Evolutionary conservation across 306 rosid species (phyloP).

Genomic region (Crataegus laevigata): DNA sequence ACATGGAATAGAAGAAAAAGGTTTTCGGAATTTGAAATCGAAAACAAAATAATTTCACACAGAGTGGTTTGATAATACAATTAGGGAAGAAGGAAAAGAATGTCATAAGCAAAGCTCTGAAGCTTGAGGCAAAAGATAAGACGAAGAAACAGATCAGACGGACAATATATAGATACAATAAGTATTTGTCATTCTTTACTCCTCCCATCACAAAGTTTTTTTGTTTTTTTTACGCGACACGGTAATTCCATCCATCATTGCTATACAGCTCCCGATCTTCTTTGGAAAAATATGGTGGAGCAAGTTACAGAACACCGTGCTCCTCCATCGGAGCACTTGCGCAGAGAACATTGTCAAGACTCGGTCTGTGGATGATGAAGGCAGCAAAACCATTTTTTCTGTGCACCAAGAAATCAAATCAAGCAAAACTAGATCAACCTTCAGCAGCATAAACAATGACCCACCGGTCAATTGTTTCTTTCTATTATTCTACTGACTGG

Average conservation of each 20-base stretch:
- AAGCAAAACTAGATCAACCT: not conserved
- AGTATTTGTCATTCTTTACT: conserved; percentile 50
- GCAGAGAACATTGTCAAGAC: conserved; percentile 38
- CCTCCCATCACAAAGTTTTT: conserved; percentile 47
- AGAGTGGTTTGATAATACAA: conserved; percentile 15
- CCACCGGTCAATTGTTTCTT: not conserved
- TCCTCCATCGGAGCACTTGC: conserved; percentile 42
- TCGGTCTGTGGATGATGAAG: conserved; percentile 61
- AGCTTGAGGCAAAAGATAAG: conserved; percentile 5
- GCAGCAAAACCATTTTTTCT: conserved; percentile 99
- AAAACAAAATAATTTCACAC: conserved; percentile 6
- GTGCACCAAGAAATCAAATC: conserved; percentile 28
- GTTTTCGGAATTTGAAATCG: not conserved
- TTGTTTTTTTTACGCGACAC: conserved; percentile 33
- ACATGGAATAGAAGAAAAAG: not conserved
- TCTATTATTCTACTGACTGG: not conserved
- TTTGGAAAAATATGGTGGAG: conserved; percentile 51
- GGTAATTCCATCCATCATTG: conserved; percentile 41
- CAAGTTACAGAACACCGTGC: conserved; percentile 45
- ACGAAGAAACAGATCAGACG: conserved; percentile 22
- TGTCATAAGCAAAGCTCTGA: conserved; percentile 15
- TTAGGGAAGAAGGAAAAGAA: conserved; percentile 1
- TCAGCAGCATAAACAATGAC: not conserved
- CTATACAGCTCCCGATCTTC: conserved; percentile 52
- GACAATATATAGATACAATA: conserved; percentile 56